Conservation (phyloP, 2,329 filamentous ascomycete species). For the Penicillium crustosum region DNA sequence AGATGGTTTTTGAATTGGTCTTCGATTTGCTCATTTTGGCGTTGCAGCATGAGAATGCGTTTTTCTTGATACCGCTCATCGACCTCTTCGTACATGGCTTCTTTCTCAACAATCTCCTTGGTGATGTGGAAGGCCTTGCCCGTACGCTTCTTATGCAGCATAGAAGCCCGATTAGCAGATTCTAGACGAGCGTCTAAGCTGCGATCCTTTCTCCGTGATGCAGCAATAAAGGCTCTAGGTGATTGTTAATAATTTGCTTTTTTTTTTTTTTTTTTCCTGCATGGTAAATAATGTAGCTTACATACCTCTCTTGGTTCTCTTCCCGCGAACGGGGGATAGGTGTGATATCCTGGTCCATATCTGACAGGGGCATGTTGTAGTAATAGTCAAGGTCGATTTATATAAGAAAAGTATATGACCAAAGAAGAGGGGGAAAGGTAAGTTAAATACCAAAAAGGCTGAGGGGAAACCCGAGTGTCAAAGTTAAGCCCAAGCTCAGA, state of each 20-base stretch:
- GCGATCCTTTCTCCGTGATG: slow-evolving; percentile 80
- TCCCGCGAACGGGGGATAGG: slow-evolving; percentile 41
- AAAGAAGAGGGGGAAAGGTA: background rate
- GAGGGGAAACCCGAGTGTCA: slow-evolving; percentile 17
- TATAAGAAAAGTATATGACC: background rate
- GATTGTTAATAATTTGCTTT: slow-evolving; percentile 4
- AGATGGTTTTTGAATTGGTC: slow-evolving; percentile 40
- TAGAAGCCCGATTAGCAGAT: slow-evolving; percentile 83
- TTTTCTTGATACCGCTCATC: slow-evolving; percentile 66
- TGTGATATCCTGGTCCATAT: slow-evolving; percentile 33
- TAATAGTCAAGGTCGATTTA: background rate
- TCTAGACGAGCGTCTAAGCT: slow-evolving; percentile 84
- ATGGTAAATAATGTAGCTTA: background rate
- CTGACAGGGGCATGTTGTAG: slow-evolving; percentile 26
- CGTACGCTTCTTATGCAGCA: slow-evolving; percentile 84
- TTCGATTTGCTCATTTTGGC: slow-evolving; percentile 40
- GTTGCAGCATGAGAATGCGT: slow-evolving; percentile 40
- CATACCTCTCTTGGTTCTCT: slow-evolving; percentile 49
- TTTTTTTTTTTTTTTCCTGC: no score
- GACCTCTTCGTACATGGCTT: slow-evolving; percentile 96
- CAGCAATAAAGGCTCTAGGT: slow-evolving; percentile 80
- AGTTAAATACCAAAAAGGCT: slow-evolving; percentile 14
- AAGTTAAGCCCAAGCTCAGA: slow-evolving; percentile 11
- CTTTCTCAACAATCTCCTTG: slow-evolving; percentile 81
- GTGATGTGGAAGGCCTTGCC: slow-evolving; percentile 79